Evolutionary conservation across 495 filamentous ascomycete species (phyloP), one percentile per base, ranked within the genome.

Genomic region (Astrocystis sublimbata): DNA sequence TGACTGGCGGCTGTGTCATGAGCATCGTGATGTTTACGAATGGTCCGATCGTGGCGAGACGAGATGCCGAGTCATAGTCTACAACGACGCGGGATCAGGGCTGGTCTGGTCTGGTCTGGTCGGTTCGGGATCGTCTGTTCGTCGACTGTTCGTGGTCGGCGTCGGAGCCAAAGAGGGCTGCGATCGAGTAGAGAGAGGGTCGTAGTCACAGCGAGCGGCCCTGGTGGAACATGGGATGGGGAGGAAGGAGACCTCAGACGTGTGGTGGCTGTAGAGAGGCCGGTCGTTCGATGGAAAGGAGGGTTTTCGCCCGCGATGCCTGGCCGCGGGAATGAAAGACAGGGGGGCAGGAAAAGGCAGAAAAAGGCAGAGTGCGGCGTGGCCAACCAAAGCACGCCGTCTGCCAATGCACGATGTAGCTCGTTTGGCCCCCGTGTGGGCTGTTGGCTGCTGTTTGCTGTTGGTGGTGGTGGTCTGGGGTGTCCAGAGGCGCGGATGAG

Each of bases 1-100:
- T 74, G 67, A 78, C 76, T 73, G 76, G 70, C 43, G 73, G 74
- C 74, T 79, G 78, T 70, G 77, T 79, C 77, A 81, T 81, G 62
- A 81, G 78, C 78, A 81, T 81, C 58, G 70, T 79, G 73, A 75
- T 66, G 61, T 74, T n/a, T 60, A 41, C 46, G 58, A 68, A 62
- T 63, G 61, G 68, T 66, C 63, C 61, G 61, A 63, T 64, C 56
- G 63, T 52, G 62, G 54, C 64, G 65, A 58, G 41, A 28, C 43
- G 60, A 35, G 51, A 42, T 52, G 55, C 65, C 65, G 68, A 63
- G 30, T 67, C 70, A 70, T 72, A 51, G 65, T 62, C 63, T 58
- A 46, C 12, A 43, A 26, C 19, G 7, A 62, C 45, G 57, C 53
- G 23, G 60, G 50, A 35, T 35, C 12, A 60, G 40, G n/a, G n/a